Evolutionary conservation across 345 rosid species (phyloP), one percentile per base, ranked within the genome.

Genomic region (Excoecaria agallocha): DNA sequence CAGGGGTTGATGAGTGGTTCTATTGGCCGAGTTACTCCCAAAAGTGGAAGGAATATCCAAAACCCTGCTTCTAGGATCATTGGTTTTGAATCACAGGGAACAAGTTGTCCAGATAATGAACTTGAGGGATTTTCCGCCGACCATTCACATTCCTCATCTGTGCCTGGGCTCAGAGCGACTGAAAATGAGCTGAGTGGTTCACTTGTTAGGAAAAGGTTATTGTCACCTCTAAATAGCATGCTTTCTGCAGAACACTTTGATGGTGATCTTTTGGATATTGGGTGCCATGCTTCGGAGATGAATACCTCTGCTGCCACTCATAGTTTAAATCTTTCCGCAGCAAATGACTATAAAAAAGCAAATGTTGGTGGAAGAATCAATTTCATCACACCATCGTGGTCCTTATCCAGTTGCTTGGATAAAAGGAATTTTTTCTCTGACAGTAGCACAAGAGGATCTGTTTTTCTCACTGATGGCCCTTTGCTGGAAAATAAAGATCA

Each of bases 401-500:
- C 84, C 67, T 57, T 86, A 17, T 82, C 94, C 48, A 85, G 86
- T 73, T 68, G 73, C 74, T 78, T 87, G 79, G 88, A 85, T 45
- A 81, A 78, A 78, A 84, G 77, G 63, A 78, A 74, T 65, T n/a
- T 69, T 52, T 60, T 74, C 50, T 76, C 60, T 79, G 83, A 82
- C 57, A 61, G 76, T 48, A 67, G 79, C 57, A 73, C 74, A 67
- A 78, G 77, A 48, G 64, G 86, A 61, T 84, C 96, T 51, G 39
- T 78, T 60, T 75, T 85, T 74, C 85, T 87, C 71, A 87, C 91
- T 11, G 94, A 94, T 78, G 98, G 97, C 59, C 97, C 93, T 69
- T 73, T 92, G 81, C 82, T 87, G 71, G 90, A 87, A 62, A 82
- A 81, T 76, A 77, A 71, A 49, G 84, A 77, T 48, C 77, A 57